Conservation (phyloP, 345 rosid species). For the Eucalyptus globulus region DNA sequence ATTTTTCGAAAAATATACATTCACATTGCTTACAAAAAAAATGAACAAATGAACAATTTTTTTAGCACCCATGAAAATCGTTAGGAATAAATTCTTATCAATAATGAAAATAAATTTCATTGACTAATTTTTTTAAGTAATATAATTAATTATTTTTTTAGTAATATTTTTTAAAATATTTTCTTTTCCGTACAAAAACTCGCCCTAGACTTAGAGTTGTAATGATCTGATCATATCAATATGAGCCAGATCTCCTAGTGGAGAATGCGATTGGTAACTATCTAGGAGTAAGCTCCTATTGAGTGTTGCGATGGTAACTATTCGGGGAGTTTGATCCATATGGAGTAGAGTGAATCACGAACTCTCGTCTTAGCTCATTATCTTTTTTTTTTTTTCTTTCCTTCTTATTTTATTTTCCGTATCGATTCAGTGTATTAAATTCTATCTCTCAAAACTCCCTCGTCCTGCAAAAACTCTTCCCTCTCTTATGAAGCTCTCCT, state of each 20-base stretch:
- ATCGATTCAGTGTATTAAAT: not conserved
- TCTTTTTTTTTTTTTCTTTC: too few species aligned
- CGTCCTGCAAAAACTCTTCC: not conserved
- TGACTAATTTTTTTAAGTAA: too few species aligned
- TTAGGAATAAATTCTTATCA: too few species aligned
- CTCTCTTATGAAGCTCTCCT: not conserved
- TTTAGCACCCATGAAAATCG: fast-evolving
- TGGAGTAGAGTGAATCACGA: not conserved
- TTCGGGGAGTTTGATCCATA: not conserved
- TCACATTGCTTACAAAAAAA: too few species aligned
- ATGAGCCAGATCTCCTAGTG: not conserved
- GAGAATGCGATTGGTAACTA: not conserved
- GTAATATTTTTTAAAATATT: too few species aligned
- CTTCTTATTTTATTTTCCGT: not conserved
- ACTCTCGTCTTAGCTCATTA: not conserved
- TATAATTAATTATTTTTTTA: too few species aligned
- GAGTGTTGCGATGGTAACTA: not conserved
- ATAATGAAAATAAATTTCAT: too few species aligned
- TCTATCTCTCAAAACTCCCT: not conserved
- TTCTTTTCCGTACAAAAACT: too few species aligned
- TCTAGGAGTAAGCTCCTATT: not conserved
- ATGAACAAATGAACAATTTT: fast-evolving
- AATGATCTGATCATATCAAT: not conserved
- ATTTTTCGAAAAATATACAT: fast-evolving
- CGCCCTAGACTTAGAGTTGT: not conserved